These are phyloP conservation scores for Hypoxylon sp. DNA, from an alignment of 2,329 filamentous ascomycete genomes.

Conservation along the genomic window DNA sequence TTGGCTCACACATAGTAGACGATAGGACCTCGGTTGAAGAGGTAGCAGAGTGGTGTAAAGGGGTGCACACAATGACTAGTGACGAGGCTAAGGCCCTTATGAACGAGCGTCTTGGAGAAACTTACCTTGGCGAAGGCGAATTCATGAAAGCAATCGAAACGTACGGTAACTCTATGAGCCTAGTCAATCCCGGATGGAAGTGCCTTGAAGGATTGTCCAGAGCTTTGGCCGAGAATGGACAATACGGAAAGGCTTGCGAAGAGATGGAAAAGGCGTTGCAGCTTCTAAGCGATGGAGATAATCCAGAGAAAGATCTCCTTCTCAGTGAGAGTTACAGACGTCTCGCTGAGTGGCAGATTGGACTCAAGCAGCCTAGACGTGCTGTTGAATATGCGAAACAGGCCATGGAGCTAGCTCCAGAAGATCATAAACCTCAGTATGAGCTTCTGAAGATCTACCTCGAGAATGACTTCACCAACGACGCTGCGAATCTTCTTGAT, in stretches of 20 bases:
- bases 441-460: slow-evolving; percentile 23
- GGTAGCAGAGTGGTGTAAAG: slow-evolving; percentile 18
- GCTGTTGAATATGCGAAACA: slow-evolving; percentile 18
- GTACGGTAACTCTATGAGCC: background rate
- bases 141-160: slow-evolving; percentile 7
- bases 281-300: background rate
- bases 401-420: slow-evolving; percentile 15
- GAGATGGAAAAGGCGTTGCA: slow-evolving; percentile 16
- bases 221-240: slow-evolving; percentile 5
- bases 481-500: background rate
- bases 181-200: background rate
- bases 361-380: slow-evolving; percentile 12
- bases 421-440: slow-evolving; percentile 2
- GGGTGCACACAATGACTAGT: slow-evolving; percentile 9
- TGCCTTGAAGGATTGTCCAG: slow-evolving; percentile 16
- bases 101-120: slow-evolving; percentile 29
- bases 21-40: background rate
- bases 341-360: slow-evolving; percentile 21
- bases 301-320: background rate
- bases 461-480: slow-evolving; percentile 5
- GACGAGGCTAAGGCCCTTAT: slow-evolving; percentile 20
- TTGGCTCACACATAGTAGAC: background rate
- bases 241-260: slow-evolving; percentile 15
- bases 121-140: background rate
- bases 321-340: slow-evolving; percentile 8